phyloP scores from a whole-genome alignment of 192 early-diverging fungal species.

The Obelidium mucronatum region DNA sequence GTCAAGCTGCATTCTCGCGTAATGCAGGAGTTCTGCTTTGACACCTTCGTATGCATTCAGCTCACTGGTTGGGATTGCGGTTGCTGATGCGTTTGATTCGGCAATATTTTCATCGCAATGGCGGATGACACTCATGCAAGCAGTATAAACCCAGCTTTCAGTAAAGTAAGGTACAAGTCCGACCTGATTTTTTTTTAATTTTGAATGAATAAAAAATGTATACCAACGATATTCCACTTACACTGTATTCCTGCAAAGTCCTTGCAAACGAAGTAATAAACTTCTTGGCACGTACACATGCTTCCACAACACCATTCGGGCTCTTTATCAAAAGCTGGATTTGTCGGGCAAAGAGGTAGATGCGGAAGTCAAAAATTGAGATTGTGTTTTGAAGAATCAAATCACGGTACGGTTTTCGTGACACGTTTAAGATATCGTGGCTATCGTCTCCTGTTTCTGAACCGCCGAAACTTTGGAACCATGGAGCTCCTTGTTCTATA shows the following conservation, averaged over 20 bases:
- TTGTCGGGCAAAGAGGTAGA: constrained; percentile 96
- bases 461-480: constrained; percentile 94
- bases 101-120: constrained; percentile 76
- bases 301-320: constrained; percentile 64
- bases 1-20: constrained; percentile 81
- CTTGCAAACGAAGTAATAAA: constrained; percentile 79
- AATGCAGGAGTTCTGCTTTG: constrained; percentile 77
- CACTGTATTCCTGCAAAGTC: constrained; percentile 75
- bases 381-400: constrained; percentile 90
- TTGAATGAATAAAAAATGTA: neutral
- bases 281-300: constrained; percentile 72
- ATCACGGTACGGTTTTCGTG: constrained; percentile 84
- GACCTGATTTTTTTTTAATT: constrained; percentile 34
- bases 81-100: constrained; percentile 33
- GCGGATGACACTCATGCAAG: constrained; percentile 76
- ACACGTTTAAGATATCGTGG: constrained; percentile 77
- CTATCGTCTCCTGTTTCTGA: constrained; percentile 87
- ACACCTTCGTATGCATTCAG: constrained; percentile 70
- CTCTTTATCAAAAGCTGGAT: constrained; percentile 72
- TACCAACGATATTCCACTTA: constrained; percentile 28
- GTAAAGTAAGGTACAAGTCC: constrained; percentile 66
- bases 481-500: constrained; percentile 79
- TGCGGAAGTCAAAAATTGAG: constrained; percentile 94
- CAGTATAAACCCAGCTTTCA: constrained; percentile 83
- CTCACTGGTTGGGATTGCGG: constrained; percentile 48